phyloP scores from a whole-genome alignment of 345 rosid genomes.

The Lepidium didymum region DNA sequence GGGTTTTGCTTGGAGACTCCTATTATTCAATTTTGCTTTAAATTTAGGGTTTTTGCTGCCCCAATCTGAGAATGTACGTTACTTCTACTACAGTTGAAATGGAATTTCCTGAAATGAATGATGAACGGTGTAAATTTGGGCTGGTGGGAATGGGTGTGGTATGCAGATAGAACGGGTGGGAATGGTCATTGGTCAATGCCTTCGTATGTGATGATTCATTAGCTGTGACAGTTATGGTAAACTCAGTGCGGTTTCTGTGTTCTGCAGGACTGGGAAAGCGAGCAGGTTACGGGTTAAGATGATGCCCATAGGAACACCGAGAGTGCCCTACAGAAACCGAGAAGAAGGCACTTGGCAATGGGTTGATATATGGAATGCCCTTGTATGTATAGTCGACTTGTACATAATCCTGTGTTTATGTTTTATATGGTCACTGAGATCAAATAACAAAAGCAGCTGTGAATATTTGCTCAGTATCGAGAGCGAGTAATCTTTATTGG shows the following conservation, averaged over 20 bases:
- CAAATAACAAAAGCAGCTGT: background rate
- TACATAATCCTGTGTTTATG: background rate
- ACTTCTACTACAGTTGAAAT: background rate
- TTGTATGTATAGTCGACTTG: slow-evolving; percentile 43
- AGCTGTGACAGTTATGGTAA: background rate
- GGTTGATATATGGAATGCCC: slow-evolving; percentile 90
- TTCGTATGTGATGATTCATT: background rate
- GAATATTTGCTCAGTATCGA: slow-evolving; percentile 57
- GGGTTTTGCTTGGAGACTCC: background rate
- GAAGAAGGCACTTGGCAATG: slow-evolving; percentile 86
- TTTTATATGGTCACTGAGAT: background rate
- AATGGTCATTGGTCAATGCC: background rate
- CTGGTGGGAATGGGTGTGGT: no score
- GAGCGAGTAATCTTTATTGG: slow-evolving; percentile 83
- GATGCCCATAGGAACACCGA: slow-evolving; percentile 86
- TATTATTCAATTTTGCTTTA: background rate
- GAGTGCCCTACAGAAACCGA: slow-evolving; percentile 60
- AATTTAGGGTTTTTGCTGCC: slow-evolving; percentile 2
- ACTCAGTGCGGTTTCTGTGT: background rate
- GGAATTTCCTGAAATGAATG: background rate
- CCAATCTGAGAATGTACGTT: background rate
- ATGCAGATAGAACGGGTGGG: background rate
- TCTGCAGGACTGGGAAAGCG: slow-evolving; percentile 43
- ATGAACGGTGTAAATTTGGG: background rate
- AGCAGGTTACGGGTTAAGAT: slow-evolving; percentile 45